Conservation (phyloP, 768 basidiomycete species). For the Myochromella boudieri region DNA sequence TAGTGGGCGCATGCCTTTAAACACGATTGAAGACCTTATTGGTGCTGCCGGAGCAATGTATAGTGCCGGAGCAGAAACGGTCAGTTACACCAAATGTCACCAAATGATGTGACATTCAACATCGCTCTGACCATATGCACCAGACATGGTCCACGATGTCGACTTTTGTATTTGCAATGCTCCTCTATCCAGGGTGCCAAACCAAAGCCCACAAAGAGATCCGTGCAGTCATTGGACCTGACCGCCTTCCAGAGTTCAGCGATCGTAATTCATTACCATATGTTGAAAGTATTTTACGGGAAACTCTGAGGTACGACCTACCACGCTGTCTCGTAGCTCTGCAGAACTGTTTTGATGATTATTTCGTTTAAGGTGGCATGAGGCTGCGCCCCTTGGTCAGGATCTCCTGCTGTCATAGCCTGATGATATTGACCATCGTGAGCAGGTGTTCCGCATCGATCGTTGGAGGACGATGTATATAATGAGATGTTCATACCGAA, state of each 20-base stretch:
- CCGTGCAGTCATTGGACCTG: slow-evolving; percentile 33
- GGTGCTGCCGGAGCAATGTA: too few species aligned
- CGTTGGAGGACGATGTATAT: background rate
- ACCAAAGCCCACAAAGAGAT: slow-evolving; percentile 39
- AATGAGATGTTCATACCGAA: background rate
- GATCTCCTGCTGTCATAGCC: too few species aligned
- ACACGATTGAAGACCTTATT: too few species aligned
- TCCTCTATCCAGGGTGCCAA: slow-evolving; percentile 33
- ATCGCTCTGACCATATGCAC: background rate
- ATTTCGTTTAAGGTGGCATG: too few species aligned
- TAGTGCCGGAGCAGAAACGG: slow-evolving; percentile 34
- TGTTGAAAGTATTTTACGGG: slow-evolving; percentile 31
- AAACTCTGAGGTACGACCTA: slow-evolving; percentile 21
- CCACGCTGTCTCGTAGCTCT: too few species aligned
- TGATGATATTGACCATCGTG: too few species aligned
- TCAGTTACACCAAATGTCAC: too few species aligned
- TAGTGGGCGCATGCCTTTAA: too few species aligned
- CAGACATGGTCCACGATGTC: slow-evolving; percentile 28
- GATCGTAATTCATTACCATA: slow-evolving; percentile 34
- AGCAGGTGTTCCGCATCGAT: background rate
- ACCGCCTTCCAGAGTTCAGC: slow-evolving; percentile 33
- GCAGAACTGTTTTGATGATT: too few species aligned
- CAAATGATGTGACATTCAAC: too few species aligned
- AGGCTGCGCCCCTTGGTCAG: too few species aligned
- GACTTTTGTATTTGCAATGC: slow-evolving; percentile 39